Percentiles rank a stretch among this genome's conserved stretches.
phyloP scores from a whole-genome alignment of 495 filamentous ascomycete genomes.

The Tuber microsphaerosporum region DNA sequence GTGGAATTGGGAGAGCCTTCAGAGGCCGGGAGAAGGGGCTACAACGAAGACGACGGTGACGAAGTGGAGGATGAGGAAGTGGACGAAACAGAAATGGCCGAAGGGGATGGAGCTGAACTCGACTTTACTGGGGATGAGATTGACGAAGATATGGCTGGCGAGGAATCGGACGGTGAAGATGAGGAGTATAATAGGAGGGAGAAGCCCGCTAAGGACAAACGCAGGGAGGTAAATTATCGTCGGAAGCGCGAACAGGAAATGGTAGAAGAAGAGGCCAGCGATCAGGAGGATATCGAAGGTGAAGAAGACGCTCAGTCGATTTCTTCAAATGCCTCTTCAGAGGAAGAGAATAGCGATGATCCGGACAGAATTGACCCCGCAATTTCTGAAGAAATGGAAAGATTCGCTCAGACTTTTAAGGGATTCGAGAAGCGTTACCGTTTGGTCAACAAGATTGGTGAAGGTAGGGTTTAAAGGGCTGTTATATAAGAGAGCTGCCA shows the following conservation, averaged over 20 bases:
- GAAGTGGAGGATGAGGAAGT: slow-evolving; percentile 40
- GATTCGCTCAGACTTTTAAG: slow-evolving; percentile 70
- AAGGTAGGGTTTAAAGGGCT: slow-evolving; percentile 54
- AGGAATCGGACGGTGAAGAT: slow-evolving; percentile 36
- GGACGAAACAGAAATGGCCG: slow-evolving; percentile 30
- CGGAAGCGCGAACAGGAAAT: slow-evolving; percentile 40
- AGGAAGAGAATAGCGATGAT: slow-evolving; percentile 50
- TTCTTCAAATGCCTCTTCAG: slow-evolving; percentile 47
- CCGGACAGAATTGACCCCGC: slow-evolving; percentile 59
- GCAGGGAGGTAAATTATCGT: background rate
- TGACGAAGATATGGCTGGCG: slow-evolving; percentile 33
- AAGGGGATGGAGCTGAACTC: slow-evolving; percentile 28
- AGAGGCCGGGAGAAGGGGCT: slow-evolving; percentile 5
- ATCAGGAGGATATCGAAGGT: slow-evolving; percentile 46
- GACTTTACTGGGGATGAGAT: slow-evolving; percentile 31
- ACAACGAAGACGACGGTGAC: slow-evolving; percentile 42
- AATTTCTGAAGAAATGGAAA: slow-evolving; percentile 77
- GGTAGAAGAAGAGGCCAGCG: slow-evolving; percentile 42
- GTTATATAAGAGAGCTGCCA: background rate
- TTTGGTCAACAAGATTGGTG: slow-evolving; percentile 91
- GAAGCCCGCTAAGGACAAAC: slow-evolving; percentile 12
- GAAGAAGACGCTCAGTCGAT: slow-evolving; percentile 47
- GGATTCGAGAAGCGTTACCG: slow-evolving; percentile 78
- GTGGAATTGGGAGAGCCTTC: slow-evolving; percentile 16
- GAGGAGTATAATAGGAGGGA: slow-evolving; percentile 42